Percentiles rank a stretch among this genome's conserved stretches.
Evolutionary conservation across 352 stramenopile species (phyloP).

Genomic region (Globisporangium sylvaticum): DNA sequence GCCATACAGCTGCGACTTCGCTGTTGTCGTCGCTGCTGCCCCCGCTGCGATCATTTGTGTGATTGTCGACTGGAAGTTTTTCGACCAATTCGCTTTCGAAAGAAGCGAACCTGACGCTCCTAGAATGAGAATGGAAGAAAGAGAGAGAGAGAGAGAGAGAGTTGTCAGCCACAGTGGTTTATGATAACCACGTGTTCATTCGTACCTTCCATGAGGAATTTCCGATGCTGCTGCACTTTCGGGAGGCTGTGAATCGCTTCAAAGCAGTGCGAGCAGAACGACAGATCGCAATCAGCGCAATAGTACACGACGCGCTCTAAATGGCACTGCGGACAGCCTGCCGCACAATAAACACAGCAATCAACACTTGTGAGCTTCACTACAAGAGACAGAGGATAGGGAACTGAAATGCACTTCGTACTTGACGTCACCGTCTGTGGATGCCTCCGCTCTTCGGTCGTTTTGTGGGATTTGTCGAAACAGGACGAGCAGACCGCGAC

Average conservation of each 20-base stretch:
- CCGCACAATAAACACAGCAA: neutral
- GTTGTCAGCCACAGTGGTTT: neutral
- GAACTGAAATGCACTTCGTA: slow-evolving; percentile 10
- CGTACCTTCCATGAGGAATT: slow-evolving; percentile 40
- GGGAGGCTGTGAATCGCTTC: slow-evolving; percentile 40
- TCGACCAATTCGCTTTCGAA: slow-evolving; percentile 38
- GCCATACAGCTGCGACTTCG: neutral
- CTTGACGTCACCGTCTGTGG: slow-evolving; percentile 20
- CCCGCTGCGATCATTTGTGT: slow-evolving; percentile 25
- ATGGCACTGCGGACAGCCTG: slow-evolving; percentile 69
- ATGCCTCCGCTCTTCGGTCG: slow-evolving; percentile 18
- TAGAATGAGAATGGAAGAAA: slow-evolving; percentile 9
- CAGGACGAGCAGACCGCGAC: slow-evolving; percentile 15
- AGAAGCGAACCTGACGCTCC: slow-evolving; percentile 40
- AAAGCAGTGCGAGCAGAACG: slow-evolving; percentile 61
- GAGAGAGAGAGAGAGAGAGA: too few species aligned
- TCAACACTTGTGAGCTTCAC: neutral
- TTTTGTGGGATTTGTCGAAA: slow-evolving; percentile 12
- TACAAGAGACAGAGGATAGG: neutral
- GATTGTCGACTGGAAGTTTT: slow-evolving; percentile 37
- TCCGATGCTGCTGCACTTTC: slow-evolving; percentile 29
- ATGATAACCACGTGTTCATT: neutral
- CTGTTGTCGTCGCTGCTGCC: neutral
- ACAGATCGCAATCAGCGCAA: slow-evolving; percentile 58
- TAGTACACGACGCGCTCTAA: slow-evolving; percentile 36